A percentile compares a stretch with the other conserved stretches of the same genome.
phyloP scores from a whole-genome alignment of 139 green algal species.

The Eudorina sp. region DNA sequence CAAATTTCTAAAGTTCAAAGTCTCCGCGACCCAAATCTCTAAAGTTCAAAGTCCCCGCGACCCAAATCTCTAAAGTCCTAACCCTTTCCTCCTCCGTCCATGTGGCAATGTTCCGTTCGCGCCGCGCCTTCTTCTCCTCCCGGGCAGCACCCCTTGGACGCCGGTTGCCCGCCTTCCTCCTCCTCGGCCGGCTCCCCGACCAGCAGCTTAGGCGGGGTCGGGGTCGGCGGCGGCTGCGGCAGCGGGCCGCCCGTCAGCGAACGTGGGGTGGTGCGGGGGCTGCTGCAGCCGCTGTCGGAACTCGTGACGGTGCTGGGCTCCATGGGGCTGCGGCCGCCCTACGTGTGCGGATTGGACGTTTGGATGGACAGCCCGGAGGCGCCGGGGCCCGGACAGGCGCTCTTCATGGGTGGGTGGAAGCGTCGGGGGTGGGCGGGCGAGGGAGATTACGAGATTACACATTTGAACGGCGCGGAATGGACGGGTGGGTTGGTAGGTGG shows the following conservation, averaged over 20 bases:
- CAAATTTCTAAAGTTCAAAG: too few relatives aligned
- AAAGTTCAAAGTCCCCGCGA: too few relatives aligned
- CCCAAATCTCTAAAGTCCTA: too few relatives aligned
- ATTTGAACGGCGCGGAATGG: too few relatives aligned
- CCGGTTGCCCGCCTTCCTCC: background rate
- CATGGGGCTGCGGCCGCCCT: constrained; percentile 13
- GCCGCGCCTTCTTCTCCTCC: too few relatives aligned
- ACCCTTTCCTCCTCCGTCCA: too few relatives aligned
- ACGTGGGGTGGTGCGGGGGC: constrained; percentile 13
- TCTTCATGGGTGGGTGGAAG: constrained; percentile 36
- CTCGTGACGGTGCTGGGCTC: constrained; percentile 2
- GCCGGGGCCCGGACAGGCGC: constrained; percentile 8
- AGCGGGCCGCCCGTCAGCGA: constrained; percentile 1
- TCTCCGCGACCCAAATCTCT: too few relatives aligned
- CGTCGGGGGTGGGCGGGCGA: too few relatives aligned
- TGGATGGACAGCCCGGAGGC: constrained; percentile 39
- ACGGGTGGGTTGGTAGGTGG: too few relatives aligned
- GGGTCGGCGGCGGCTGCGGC: background rate
- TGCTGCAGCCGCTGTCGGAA: constrained; percentile 37
- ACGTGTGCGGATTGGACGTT: constrained; percentile 43
- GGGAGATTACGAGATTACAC: too few relatives aligned
- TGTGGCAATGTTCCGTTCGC: too few relatives aligned
- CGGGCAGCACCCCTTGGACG: background rate
- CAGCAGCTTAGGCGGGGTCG: too few relatives aligned
- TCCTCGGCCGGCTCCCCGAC: background rate